A percentile compares a stretch with the other conserved stretches of the same genome.
These are phyloP conservation scores for Diaporthe destruens DNA, from an alignment of 2,329 filamentous ascomycete species.

Conservation along the genomic window DNA sequence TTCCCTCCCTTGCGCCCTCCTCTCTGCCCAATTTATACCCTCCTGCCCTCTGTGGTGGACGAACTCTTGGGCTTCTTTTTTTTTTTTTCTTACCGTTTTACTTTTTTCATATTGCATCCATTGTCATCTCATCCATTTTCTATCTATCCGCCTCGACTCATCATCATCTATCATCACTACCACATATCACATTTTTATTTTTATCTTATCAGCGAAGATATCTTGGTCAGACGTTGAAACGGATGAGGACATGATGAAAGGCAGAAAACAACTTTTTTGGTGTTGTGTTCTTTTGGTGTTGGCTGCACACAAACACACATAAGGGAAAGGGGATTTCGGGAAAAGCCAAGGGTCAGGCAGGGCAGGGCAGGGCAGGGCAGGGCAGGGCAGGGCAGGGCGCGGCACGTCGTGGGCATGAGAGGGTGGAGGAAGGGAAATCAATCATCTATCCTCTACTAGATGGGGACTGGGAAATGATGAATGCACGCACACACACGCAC, in stretches of 20 bases:
- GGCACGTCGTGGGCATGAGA: no score
- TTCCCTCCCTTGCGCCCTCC: background rate
- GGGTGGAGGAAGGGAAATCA: background rate
- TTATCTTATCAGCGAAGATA: constrained; percentile 9
- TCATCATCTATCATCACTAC: background rate
- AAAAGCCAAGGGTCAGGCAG: background rate
- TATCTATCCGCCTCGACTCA: background rate
- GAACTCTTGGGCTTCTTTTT: constrained; percentile 15
- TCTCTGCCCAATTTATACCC: constrained; percentile 27
- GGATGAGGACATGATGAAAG: constrained; percentile 19
- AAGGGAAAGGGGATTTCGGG: background rate
- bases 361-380: no score
- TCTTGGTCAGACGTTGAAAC: constrained; percentile 17
- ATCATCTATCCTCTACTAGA: constrained; percentile 17
- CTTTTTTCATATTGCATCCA: background rate
- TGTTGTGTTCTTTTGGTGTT: background rate
- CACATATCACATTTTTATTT: background rate
- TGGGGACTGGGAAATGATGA: background rate
- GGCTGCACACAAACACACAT: background rate
- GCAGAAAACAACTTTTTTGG: background rate
- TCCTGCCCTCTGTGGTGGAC: constrained; percentile 32
- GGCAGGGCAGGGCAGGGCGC: background rate
- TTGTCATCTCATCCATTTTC: background rate
- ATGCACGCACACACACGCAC: constrained; percentile 1
- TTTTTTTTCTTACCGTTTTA: background rate